phyloP scores from a whole-genome alignment of 306 rosid genomes.

The Myrica gale region DNA sequence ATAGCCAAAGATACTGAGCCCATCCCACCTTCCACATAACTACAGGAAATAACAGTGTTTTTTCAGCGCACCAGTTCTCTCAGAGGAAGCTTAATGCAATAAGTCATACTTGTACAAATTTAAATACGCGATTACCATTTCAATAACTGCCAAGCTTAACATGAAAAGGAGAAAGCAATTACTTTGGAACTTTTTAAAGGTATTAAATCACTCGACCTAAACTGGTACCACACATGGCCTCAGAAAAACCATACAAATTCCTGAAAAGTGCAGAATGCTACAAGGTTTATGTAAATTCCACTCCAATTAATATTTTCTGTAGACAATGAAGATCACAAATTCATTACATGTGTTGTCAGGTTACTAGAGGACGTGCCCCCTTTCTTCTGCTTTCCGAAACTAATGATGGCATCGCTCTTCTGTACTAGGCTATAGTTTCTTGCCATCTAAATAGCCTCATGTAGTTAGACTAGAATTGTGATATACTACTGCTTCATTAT shows the following conservation, averaged over 20 bases:
- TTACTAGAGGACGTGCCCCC: neutral
- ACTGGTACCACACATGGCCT: neutral
- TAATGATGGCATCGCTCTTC: neutral
- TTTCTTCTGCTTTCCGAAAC: neutral
- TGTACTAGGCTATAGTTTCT: constrained; percentile 8
- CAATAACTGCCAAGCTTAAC: constrained; percentile 15
- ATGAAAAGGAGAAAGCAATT: constrained; percentile 11
- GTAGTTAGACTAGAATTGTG: neutral
- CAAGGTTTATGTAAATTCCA: neutral
- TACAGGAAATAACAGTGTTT: constrained; percentile 32
- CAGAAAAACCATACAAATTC: neutral
- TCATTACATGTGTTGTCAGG: neutral
- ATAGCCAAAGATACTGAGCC: constrained; percentile 92
- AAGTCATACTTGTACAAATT: neutral
- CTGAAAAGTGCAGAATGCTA: neutral
- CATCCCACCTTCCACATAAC: constrained; percentile 99
- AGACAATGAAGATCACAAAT: neutral
- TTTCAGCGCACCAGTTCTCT: neutral
- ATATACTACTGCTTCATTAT: constrained; percentile 13
- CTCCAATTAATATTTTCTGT: neutral
- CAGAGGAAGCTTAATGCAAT: neutral
- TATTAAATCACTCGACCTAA: neutral
- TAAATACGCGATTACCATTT: neutral
- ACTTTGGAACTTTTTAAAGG: neutral
- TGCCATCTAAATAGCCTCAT: neutral